Evolutionary conservation across 345 rosid species (phyloP).

Genomic region (Durio zibethinus): DNA sequence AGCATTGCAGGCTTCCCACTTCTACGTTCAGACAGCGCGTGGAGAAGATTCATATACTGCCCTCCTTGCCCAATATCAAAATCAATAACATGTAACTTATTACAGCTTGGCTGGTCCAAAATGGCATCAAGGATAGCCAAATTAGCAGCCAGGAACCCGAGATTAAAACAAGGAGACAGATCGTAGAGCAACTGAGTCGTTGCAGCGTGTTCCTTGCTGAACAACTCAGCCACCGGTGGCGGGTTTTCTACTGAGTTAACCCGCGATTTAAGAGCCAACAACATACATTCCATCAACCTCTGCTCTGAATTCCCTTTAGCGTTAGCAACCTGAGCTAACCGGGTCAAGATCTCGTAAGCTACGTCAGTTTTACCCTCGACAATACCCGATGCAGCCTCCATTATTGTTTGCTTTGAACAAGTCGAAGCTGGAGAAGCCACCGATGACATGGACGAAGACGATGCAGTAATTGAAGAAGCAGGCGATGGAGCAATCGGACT

Average conservation of each 20-base stretch:
- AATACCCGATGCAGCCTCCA: conserved; percentile 75
- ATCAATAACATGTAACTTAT: conserved; percentile 67
- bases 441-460: conserved; percentile 61
- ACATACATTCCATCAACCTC: conserved; percentile 59
- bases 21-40: conserved; percentile 55
- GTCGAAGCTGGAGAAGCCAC: conserved; percentile 52
- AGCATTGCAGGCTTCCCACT: conserved; percentile 32
- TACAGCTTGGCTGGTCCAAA: conserved; percentile 33
- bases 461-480: conserved; percentile 66
- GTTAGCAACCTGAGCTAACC: conserved; percentile 47
- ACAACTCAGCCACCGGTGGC: conserved; percentile 58
- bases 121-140: conserved; percentile 70
- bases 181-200: conserved; percentile 68
- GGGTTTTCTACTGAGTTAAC: conserved; percentile 41
- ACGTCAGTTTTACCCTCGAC: conserved; percentile 60
- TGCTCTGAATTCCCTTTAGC: conserved; percentile 65
- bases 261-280: conserved; percentile 58
- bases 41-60: conserved; percentile 67
- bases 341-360: conserved; percentile 60
- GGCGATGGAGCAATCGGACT: conserved; percentile 55
- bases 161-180: conserved; percentile 75
- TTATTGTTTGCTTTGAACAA: conserved; percentile 52
- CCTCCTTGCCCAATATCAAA: conserved; percentile 79
- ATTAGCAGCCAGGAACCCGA: conserved; percentile 85
- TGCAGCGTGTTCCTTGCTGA: conserved; percentile 46